Evolutionary conservation across 768 basidiomycete genomes (phyloP).

Genomic region (Phanerochaete carnosa): DNA sequence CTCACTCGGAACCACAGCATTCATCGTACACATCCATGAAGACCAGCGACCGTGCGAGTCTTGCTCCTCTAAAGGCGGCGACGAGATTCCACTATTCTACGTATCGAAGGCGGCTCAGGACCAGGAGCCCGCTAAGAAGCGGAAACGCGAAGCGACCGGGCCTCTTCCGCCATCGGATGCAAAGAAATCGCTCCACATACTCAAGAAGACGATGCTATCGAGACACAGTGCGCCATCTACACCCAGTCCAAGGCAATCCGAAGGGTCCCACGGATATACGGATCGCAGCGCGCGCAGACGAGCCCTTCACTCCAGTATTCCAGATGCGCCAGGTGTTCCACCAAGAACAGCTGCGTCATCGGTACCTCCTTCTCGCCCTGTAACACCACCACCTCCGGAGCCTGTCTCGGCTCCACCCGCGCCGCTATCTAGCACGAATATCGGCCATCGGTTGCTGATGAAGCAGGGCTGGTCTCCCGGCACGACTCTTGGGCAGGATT

Average conservation of each 20-base stretch:
- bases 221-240: slow-evolving; percentile 32
- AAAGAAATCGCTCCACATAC: slow-evolving; percentile 61
- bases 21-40: slow-evolving; percentile 67
- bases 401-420: slow-evolving; percentile 38
- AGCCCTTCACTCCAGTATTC: slow-evolving; percentile 49
- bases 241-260: background rate
- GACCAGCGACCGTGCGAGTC: slow-evolving; percentile 57
- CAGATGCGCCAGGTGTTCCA: slow-evolving; percentile 34
- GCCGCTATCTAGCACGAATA: slow-evolving; percentile 53
- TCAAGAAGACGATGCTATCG: slow-evolving; percentile 63
- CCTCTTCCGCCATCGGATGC: slow-evolving; percentile 33
- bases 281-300: slow-evolving; percentile 74
- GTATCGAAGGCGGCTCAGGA: slow-evolving; percentile 14
- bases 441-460: slow-evolving; percentile 65
- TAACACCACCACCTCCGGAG: slow-evolving; percentile 18
- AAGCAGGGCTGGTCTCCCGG: slow-evolving; percentile 81
- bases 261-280: slow-evolving; percentile 36
- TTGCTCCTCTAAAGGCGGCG: slow-evolving; percentile 49
- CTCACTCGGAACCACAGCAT: slow-evolving; percentile 67
- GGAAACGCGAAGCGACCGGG: slow-evolving; percentile 13
- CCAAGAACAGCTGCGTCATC: slow-evolving; percentile 6
- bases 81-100: slow-evolving; percentile 61
- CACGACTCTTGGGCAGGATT: slow-evolving; percentile 41
- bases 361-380: slow-evolving; percentile 14
- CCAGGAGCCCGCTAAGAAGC: slow-evolving; percentile 22